These are phyloP conservation scores for Penicillium simplicissimum DNA, from an alignment of 495 filamentous ascomycete species.

Conservation along the genomic window DNA sequence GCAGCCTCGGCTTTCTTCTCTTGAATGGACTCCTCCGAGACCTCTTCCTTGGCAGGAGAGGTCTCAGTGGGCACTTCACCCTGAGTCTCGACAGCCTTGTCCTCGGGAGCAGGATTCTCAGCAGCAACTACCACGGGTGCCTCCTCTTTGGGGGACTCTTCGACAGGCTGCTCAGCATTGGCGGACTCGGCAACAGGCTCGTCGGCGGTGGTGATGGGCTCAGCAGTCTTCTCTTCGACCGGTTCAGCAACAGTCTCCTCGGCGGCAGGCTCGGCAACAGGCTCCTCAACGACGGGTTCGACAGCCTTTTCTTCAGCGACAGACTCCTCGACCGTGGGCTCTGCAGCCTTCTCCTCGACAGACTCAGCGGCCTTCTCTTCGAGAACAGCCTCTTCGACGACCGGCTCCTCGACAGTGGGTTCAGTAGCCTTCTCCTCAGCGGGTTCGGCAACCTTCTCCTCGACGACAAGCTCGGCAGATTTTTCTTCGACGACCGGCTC, in stretches of 20 bases:
- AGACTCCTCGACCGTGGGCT: neutral
- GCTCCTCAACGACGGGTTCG: neutral
- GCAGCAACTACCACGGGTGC: neutral
- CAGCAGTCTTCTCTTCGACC: slow-evolving; percentile 5
- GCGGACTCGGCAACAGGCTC: neutral
- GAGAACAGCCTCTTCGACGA: neutral
- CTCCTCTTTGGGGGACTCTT: neutral
- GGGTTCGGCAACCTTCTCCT: slow-evolving; percentile 9
- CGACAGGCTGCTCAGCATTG: neutral
- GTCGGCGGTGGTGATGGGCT: neutral
- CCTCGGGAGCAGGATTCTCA: neutral
- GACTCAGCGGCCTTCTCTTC: neutral
- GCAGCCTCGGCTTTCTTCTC: neutral
- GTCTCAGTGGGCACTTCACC: neutral
- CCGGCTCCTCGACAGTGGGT: neutral
- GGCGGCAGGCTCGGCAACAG: slow-evolving; percentile 2
- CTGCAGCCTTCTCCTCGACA: neutral
- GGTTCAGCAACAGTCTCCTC: neutral
- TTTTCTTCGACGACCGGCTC: no score
- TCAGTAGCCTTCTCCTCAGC: slow-evolving; percentile 10
- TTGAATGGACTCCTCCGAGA: neutral
- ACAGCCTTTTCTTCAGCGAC: slow-evolving; percentile 5
- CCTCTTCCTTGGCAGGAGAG: neutral
- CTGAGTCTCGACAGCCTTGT: neutral
- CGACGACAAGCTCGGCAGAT: slow-evolving; percentile 4